These are phyloP conservation scores for Cladosporium halotolerans DNA, from an alignment of 2,329 filamentous ascomycete genomes.

Conservation along the genomic window DNA sequence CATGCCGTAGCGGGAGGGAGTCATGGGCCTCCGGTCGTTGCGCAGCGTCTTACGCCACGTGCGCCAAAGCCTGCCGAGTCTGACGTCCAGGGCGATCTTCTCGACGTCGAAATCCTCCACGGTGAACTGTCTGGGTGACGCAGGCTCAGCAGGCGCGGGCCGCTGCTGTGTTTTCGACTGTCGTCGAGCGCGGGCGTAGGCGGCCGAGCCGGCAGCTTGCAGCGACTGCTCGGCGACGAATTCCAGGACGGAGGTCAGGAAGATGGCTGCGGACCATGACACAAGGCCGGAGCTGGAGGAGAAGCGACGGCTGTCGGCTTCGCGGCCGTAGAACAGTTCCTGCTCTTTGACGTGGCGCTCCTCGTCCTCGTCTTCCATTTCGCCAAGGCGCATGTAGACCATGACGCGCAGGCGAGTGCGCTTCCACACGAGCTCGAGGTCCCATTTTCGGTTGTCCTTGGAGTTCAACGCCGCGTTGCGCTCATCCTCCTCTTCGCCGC, in stretches of 20 bases:
- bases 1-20: constrained; percentile 2
- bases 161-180: constrained; percentile 29
- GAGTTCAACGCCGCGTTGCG: constrained; percentile 30
- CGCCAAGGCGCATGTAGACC: constrained; percentile 94
- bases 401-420: constrained; percentile 87
- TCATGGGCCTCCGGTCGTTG: constrained; percentile 12
- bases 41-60: constrained; percentile 87
- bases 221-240: constrained; percentile 88
- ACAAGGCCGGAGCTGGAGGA: constrained; percentile 47
- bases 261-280: constrained; percentile 88
- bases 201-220: constrained; percentile 78
- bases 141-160: constrained; percentile 2
- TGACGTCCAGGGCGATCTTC: constrained; percentile 81
- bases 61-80: constrained; percentile 83
- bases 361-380: constrained; percentile 97
- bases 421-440: constrained; percentile 92
- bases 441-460: constrained; percentile 57
- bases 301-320: constrained; percentile 44
- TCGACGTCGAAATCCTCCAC: constrained; percentile 91
- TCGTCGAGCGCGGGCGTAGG: constrained; percentile 56
- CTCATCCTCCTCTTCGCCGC: constrained; percentile 65
- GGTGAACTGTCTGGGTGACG: background rate
- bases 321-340: constrained; percentile 55
- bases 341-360: constrained; percentile 81
- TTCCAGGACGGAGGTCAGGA: constrained; percentile 89